Base-by-base conservation (phyloP, 179 eudicot genomes). In the Gypsophila paniculata region DNA sequence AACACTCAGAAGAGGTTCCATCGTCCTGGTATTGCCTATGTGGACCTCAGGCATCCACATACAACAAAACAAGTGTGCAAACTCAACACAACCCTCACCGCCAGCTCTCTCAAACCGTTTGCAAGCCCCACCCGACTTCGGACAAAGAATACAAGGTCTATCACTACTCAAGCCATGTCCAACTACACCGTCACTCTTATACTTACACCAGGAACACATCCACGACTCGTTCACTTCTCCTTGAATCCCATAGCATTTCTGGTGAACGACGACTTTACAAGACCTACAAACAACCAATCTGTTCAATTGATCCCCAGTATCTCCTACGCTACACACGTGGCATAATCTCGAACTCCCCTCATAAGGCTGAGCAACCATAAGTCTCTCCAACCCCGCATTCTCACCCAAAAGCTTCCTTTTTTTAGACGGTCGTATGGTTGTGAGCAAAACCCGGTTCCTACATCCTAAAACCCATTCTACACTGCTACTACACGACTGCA, bases 381-480 rank as follows among this genome's bases (percentile, higher is more conserved):
- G 93, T 79, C 86, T 92, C 68, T 90, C 96, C 73, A 88, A 77
- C 64, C 96, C 99, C 14, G 97, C 93, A 76, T 84, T 85, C 36
- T 76, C 88, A 71, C 99, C 97, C 65, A 87, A 73, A 51, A 91
- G 90, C 81, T 92, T 94, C 73, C 99, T 76, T 78, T 92, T 94
- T 84, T 94, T 94, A 0, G 95, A 73, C 48, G 99, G 99, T 51
- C 95, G 83, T 67, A 87, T 88, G 1, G 97, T 81, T 1, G 93
- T 82, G 65, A 94, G 76, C 72, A 91, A 84, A 58, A 92, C 74
- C 85, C 91, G 90, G 73, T 76, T 85, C 77, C 89, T 90, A 69
- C 90, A 90, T 54, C 99, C 97, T 84, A 92, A 84, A 75, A 94
- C 92, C 99, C 99, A 92, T 78, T 94, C 97, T 63, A 90, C 67